These are phyloP conservation scores for Erigeron canadensis DNA, from an alignment of 129 eudicot species.

Conservation along the genomic window DNA sequence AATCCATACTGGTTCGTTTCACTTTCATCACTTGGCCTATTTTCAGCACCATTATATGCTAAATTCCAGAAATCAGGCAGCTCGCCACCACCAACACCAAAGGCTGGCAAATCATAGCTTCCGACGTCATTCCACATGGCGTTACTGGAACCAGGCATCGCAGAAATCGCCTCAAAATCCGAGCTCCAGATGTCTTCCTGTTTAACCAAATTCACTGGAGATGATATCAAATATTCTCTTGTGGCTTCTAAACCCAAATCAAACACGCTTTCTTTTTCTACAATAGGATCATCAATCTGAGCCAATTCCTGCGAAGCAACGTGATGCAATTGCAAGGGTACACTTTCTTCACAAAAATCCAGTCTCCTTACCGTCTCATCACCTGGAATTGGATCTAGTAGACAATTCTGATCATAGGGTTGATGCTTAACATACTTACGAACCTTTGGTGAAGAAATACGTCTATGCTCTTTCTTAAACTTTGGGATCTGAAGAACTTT, in stretches of 20 bases:
- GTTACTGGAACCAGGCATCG: constrained; percentile 44
- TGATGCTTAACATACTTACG: constrained; percentile 62
- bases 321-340: constrained; percentile 14
- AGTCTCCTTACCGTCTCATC: constrained; percentile 27
- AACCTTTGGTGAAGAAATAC: constrained; percentile 41
- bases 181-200: constrained; percentile 69
- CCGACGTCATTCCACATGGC: constrained; percentile 53
- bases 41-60: constrained; percentile 45
- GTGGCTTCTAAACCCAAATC: constrained; percentile 21
- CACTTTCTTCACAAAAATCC: constrained; percentile 24
- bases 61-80: constrained; percentile 69
- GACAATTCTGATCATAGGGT: constrained; percentile 23
- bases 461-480: constrained; percentile 40
- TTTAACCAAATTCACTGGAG: constrained; percentile 46
- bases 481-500: constrained; percentile 59
- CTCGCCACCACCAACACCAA: constrained; percentile 40
- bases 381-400: constrained; percentile 22
- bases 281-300: constrained; percentile 25
- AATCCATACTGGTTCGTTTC: constrained; percentile 48
- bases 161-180: constrained; percentile 45
- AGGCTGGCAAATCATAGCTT: constrained; percentile 44
- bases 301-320: constrained; percentile 23
- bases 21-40: constrained; percentile 47
- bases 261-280: constrained; percentile 37
- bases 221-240: constrained; percentile 40